Percentiles rank a stretch among this genome's conserved stretches.
phyloP scores from a whole-genome alignment of 148 eudicot genomes.

The Amaranthus cruentus region DNA sequence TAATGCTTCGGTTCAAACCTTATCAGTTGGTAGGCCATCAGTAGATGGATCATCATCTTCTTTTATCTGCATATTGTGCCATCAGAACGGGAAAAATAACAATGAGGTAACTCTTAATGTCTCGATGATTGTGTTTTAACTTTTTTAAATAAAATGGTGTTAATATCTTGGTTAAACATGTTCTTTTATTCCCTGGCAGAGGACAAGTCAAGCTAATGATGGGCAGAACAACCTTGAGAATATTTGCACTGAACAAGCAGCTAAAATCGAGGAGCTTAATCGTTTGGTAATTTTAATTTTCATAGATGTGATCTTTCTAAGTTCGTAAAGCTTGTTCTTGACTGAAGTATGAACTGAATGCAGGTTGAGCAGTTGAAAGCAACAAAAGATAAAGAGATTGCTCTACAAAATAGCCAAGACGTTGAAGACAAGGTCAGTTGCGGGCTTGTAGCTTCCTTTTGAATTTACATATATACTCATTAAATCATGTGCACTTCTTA shows the following conservation, averaged over 20 bases:
- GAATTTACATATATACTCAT: not conserved
- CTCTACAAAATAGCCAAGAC: constrained; percentile 11
- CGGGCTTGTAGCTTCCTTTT: not conserved
- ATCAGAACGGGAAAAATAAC: constrained; percentile 26
- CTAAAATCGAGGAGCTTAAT: constrained; percentile 79
- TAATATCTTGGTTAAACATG: not conserved
- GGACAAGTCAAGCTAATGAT: constrained; percentile 30
- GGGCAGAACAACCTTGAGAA: constrained; percentile 57
- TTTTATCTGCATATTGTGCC: constrained; percentile 60
- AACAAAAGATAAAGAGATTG: constrained; percentile 15
- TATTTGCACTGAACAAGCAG: constrained; percentile 66
- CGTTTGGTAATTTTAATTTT: constrained; percentile 35
- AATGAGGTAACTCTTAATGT: constrained; percentile 20
- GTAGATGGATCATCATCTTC: constrained; percentile 28
- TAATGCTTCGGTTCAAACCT: constrained; percentile 61
- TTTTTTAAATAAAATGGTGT: not conserved
- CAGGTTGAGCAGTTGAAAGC: constrained; percentile 67
- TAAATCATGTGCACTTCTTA: no score
- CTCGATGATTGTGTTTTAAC: no score
- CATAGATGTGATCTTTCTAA: not conserved
- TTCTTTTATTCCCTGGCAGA: constrained; percentile 28
- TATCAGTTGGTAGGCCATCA: constrained; percentile 33
- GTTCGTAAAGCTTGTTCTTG: not conserved
- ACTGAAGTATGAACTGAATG: constrained; percentile 5
- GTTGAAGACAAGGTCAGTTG: constrained; percentile 51